Base-by-base conservation (phyloP, 179 eudicot species). In the Gypsophila paniculata region DNA sequence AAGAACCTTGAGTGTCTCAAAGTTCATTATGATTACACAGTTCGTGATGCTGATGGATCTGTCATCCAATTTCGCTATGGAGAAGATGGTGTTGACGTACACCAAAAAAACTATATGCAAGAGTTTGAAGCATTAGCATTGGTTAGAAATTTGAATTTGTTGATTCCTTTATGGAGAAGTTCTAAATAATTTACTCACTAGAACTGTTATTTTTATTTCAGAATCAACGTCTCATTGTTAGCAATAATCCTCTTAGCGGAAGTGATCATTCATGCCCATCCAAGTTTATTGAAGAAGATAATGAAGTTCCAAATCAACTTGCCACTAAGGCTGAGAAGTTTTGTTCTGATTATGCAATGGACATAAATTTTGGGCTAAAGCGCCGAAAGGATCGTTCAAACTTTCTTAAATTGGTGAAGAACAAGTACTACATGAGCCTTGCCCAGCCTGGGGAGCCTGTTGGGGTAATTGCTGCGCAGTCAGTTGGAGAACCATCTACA, bases 41-140 rank as follows among this genome's bases (percentile, higher is more conserved):
- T 95, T 57, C 98, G 99, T 75, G 99, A 95, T 82, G 90, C 96
- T 19, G 98, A 95, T 85, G 96, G 96, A 63, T 95, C 99, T n/a
- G 81, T 95, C 21, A 74, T 95, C 74, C 99, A 95, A 79, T 95
- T 95, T 70, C 82, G 84, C 36, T 95, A 95, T 70, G 99, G 99
- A 69, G 99, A 92, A 83, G 99, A 95, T 81, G 99, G 98, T 32
- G 90, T 95, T 76, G 99, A 95, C 77, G 90, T 87, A 36, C 99
- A 88, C 82, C 72, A 85, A 72, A 92, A 96, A 52, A 92, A 96
- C 77, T 95, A 87, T 72, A 80, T 92, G 19, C 75, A 91, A 76
- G 89, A 90, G 82, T 89, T 88, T 73, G 85, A 89, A 79, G 93
- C 93, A 52, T 84, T 95, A 57, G 90, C 87, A 52, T 64, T 76